phyloP scores from a whole-genome alignment of 768 basidiomycete species.

The Mycena floridula region DNA sequence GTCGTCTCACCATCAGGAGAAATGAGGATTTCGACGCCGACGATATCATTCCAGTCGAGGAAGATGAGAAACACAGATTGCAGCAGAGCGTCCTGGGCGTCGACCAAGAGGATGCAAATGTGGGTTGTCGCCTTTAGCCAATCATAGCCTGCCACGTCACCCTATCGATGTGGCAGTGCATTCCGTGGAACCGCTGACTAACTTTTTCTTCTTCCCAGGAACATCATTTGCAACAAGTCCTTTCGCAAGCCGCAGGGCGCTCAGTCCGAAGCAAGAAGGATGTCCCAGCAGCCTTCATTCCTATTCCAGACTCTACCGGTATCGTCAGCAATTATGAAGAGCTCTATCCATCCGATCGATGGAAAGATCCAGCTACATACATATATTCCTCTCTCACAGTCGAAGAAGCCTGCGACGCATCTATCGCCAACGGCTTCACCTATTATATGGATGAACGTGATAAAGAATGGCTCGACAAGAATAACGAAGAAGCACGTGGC shows the following conservation, averaged over 20 bases:
- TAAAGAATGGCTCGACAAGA: constrained; percentile 89
- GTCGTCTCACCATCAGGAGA: constrained; percentile 78
- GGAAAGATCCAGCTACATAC: constrained; percentile 75
- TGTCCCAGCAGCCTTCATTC: constrained; percentile 68
- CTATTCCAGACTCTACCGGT: constrained; percentile 87
- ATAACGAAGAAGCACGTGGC: constrained; percentile 80
- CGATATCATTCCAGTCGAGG: constrained; percentile 74
- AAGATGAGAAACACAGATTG: constrained; percentile 80
- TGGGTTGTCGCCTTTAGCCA: constrained; percentile 40
- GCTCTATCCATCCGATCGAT: constrained; percentile 62
- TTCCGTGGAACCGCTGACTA: constrained; percentile 41
- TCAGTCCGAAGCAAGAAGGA: constrained; percentile 24
- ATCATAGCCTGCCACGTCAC: constrained; percentile 9
- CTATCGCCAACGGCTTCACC: constrained; percentile 68
- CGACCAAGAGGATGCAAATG: constrained; percentile 90
- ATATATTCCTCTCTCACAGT: constrained; percentile 80
- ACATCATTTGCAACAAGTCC: constrained; percentile 47
- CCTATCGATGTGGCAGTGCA: constrained; percentile 37
- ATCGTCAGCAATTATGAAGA: constrained; percentile 71
- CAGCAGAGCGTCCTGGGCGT: constrained; percentile 76
- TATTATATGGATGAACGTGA: constrained; percentile 98
- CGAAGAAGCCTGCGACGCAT: constrained; percentile 63
- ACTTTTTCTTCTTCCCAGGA: constrained; percentile 35
- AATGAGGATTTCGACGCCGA: constrained; percentile 80
- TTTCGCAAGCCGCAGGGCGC: constrained; percentile 32